These are phyloP conservation scores for Parasitella parasitica DNA, from an alignment of 371 early-diverging fungal genomes.

Conservation along the genomic window DNA sequence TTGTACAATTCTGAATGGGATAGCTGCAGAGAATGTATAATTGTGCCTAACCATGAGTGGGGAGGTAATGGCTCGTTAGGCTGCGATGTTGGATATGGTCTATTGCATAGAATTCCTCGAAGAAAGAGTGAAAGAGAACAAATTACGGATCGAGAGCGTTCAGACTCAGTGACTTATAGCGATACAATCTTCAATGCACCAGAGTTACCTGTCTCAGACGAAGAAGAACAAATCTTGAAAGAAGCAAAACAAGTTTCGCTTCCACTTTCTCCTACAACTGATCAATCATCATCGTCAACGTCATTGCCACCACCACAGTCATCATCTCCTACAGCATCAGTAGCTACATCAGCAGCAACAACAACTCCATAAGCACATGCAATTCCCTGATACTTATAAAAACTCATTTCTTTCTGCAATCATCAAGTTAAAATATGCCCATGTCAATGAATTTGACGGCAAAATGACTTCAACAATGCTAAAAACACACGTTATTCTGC, in stretches of 20 bases:
- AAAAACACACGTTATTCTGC: too few species aligned
- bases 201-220: slow-evolving; percentile 4
- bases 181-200: slow-evolving; percentile 28
- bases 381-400: background rate
- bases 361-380: background rate
- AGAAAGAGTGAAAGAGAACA: slow-evolving; percentile 10
- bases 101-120: slow-evolving; percentile 32
- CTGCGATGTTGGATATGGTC: slow-evolving; percentile 71
- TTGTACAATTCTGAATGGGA: slow-evolving; percentile 69
- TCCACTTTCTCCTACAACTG: slow-evolving; percentile 14
- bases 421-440: too few species aligned
- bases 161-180: slow-evolving; percentile 14
- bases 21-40: slow-evolving; percentile 66
- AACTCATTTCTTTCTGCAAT: background rate
- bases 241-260: slow-evolving; percentile 13
- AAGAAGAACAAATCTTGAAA: background rate
- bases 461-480: too few species aligned
- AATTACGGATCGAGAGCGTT: slow-evolving; percentile 1
- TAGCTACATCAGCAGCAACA: background rate
- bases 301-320: background rate
- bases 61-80: slow-evolving; percentile 70
- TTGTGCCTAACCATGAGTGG: slow-evolving; percentile 71
- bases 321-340: background rate
- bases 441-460: too few species aligned
- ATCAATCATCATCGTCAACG: background rate